Conservation (phyloP, 75 land plant genomes). For the Pinus albicaulis region DNA sequence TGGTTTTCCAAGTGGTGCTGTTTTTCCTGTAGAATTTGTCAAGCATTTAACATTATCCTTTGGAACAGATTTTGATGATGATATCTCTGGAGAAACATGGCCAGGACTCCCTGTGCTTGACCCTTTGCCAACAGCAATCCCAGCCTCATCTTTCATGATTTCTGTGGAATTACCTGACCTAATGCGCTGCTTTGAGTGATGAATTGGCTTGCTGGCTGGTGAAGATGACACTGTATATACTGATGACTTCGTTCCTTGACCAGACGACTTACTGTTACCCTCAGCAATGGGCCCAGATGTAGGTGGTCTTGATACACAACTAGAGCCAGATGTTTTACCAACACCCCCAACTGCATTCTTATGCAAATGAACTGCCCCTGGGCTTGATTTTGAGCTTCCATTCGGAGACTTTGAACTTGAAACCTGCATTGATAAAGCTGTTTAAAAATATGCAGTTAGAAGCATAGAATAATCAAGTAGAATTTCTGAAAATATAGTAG, state of each 20-base stretch:
- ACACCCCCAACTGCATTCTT: constrained; percentile 20
- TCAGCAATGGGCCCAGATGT: constrained; percentile 5
- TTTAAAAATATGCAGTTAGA: constrained; percentile 3
- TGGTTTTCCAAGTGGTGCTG: constrained; percentile 17
- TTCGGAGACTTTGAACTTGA: constrained; percentile 11
- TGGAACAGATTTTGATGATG: background rate
- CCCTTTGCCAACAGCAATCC: constrained; percentile 8
- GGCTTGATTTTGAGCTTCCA: constrained; percentile 13
- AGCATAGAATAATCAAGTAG: background rate
- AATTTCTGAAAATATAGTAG: background rate
- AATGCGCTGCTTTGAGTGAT: constrained; percentile 18
- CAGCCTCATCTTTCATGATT: constrained; percentile 17
- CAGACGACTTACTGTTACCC: constrained; percentile 3
- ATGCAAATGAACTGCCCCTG: constrained; percentile 7
- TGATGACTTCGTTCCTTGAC: background rate
- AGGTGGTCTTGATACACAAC: constrained; percentile 8
- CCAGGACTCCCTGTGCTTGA: constrained; percentile 14
- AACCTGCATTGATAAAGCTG: constrained; percentile 10
- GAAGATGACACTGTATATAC: constrained; percentile 8
- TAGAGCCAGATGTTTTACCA: constrained; percentile 20
- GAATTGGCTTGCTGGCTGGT: constrained; percentile 5
- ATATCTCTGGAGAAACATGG: constrained; percentile 1
- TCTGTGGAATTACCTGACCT: background rate
- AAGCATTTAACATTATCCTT: constrained; percentile 32
- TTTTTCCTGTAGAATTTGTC: constrained; percentile 10